These are phyloP conservation scores for Rhizomucor pusillus DNA, from an alignment of 371 early-diverging fungal genomes.

Conservation along the genomic window DNA sequence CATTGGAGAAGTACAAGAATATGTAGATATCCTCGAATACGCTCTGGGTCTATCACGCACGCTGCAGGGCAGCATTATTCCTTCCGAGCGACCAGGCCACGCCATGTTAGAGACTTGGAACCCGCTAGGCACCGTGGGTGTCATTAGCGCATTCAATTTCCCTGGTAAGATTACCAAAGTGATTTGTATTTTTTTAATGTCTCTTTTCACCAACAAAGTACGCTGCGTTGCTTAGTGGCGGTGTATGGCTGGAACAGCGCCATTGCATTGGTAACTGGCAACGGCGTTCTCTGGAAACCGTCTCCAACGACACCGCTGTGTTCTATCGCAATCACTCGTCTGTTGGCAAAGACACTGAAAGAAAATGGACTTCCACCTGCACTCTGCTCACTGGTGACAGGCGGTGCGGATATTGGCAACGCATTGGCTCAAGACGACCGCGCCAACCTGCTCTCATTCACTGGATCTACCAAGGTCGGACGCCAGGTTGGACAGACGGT, in stretches of 20 bases:
- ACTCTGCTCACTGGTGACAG: constrained; percentile 86
- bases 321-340: constrained; percentile 88
- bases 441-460: constrained; percentile 85
- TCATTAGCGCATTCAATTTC: constrained; percentile 95
- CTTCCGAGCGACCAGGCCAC: constrained; percentile 93
- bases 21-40: constrained; percentile 93
- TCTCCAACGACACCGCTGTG: constrained; percentile 87
- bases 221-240: no score
- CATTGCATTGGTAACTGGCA: constrained; percentile 89
- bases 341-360: constrained; percentile 82
- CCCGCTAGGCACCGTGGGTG: constrained; percentile 92
- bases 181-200: constrained; percentile 1
- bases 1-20: constrained; percentile 97
- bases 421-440: constrained; percentile 72
- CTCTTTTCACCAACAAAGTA: no score
- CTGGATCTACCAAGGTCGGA: constrained; percentile 84
- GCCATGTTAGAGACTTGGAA: constrained; percentile 97
- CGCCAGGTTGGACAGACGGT: constrained; percentile 75
- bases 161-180: constrained; percentile 33
- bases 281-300: constrained; percentile 94
- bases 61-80: constrained; percentile 86
- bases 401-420: constrained; percentile 88
- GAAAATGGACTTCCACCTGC: constrained; percentile 85
- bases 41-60: constrained; percentile 90
- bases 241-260: constrained; percentile 94